Percentiles rank a stretch among this genome's conserved stretches.
These are phyloP conservation scores for Fonsecaea pedrosoi DNA, from an alignment of 2,329 filamentous ascomycete species.

Conservation along the genomic window DNA sequence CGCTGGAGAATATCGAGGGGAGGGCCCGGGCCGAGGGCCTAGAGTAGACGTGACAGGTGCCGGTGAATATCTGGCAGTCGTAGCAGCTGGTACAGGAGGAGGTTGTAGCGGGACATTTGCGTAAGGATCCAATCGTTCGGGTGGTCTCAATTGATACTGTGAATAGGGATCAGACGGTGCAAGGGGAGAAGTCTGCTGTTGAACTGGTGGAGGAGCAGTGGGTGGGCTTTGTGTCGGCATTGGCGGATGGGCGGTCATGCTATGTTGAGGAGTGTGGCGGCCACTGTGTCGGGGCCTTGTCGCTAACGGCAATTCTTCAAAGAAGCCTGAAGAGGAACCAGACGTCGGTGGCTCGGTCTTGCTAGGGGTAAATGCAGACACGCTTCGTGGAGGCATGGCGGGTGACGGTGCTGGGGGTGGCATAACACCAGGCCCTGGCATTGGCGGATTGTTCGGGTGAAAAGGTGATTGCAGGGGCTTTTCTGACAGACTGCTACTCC, in stretches of 20 bases:
- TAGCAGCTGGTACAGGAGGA: conserved; percentile 47
- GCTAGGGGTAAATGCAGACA: conserved; percentile 25
- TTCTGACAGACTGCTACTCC: conserved; percentile 67
- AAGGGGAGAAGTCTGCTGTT: conserved; percentile 43
- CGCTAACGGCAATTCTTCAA: conserved; percentile 75
- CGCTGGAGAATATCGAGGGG: conserved; percentile 54
- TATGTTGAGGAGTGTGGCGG: conserved; percentile 50
- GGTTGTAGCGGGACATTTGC: conserved; percentile 38
- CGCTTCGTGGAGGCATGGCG: conserved; percentile 30
- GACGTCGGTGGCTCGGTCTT: conserved; percentile 28
- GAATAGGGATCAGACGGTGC: conserved; percentile 40
- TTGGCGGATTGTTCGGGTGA: conserved; percentile 39
- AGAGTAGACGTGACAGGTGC: conserved; percentile 50
- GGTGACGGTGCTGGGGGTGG: conserved; percentile 31
- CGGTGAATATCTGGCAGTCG: conserved; percentile 53
- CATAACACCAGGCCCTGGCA: conserved; percentile 12
- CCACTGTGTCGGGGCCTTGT: conserved; percentile 66
- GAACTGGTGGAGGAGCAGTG: conserved; percentile 38
- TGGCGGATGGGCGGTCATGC: conserved; percentile 36
- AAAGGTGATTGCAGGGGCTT: conserved; percentile 46
- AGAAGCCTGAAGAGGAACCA: conserved; percentile 63
- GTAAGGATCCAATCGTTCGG: conserved; percentile 46
- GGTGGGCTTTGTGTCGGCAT: conserved; percentile 39
- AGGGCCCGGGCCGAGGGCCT: conserved; percentile 46
- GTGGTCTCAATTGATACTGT: conserved; percentile 44